Percentiles rank a stretch among this genome's conserved stretches.
These are phyloP conservation scores for Tetrapisispora iriomotensis DNA, from an alignment of 805 yeast species.

Conservation along the genomic window DNA sequence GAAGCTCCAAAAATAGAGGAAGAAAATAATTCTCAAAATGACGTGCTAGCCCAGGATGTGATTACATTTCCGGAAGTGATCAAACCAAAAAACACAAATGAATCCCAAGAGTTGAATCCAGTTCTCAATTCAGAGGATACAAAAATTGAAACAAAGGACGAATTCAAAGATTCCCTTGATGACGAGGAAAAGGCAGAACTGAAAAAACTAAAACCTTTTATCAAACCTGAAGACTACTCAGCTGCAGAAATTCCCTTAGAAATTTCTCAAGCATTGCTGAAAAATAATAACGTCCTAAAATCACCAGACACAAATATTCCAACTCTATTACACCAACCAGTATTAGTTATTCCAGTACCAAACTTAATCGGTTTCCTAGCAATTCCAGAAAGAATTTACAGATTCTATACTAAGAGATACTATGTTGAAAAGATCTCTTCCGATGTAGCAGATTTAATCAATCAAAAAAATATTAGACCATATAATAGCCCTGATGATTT, in stretches of 20 bases:
- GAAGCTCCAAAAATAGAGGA: slow-evolving; percentile 34
- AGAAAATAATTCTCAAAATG: neutral
- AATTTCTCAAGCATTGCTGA: slow-evolving; percentile 14
- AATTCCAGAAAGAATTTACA: slow-evolving; percentile 64
- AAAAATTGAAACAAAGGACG: slow-evolving; percentile 8
- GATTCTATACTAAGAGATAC: slow-evolving; percentile 68
- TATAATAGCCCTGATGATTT: slow-evolving; percentile 36
- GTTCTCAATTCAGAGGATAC: slow-evolving; percentile 7
- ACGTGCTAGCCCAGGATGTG: neutral
- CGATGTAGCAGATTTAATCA: slow-evolving; percentile 45
- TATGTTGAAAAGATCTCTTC: slow-evolving; percentile 59
- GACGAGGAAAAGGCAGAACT: slow-evolving; percentile 7
- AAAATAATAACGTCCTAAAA: slow-evolving; percentile 16
- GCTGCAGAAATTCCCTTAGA: slow-evolving; percentile 51
- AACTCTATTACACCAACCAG: slow-evolving; percentile 64
- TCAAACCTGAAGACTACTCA: slow-evolving; percentile 48
- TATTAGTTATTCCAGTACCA: slow-evolving; percentile 65
- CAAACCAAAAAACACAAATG: slow-evolving; percentile 2
- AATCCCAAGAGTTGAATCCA: slow-evolving; percentile 5
- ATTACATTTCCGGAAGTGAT: neutral
- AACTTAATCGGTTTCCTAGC: slow-evolving; percentile 69
- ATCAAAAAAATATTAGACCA: slow-evolving; percentile 39
- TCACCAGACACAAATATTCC: slow-evolving; percentile 34
- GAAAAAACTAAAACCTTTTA: slow-evolving; percentile 53
- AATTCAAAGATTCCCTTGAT: slow-evolving; percentile 5